Conservation (phyloP, 495 filamentous ascomycete genomes). For the Hypomontagnella submonticulosa region DNA sequence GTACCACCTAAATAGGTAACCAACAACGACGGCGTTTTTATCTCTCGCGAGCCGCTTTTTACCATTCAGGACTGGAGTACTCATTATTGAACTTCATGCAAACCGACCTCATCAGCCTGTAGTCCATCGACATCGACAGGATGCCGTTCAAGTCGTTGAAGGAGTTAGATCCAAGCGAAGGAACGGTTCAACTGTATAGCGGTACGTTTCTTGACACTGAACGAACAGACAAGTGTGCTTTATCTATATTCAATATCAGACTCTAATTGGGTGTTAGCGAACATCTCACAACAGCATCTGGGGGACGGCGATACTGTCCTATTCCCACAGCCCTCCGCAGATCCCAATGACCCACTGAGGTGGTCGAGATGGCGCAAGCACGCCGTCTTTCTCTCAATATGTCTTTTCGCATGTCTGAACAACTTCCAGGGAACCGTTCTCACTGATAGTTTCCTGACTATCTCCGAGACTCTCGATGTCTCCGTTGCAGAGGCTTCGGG, state of each 20-base stretch:
- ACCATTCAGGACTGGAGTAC: background rate
- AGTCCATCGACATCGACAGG: background rate
- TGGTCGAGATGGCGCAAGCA: constrained; percentile 25
- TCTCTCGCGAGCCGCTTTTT: constrained; percentile 1
- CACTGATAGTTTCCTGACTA: constrained; percentile 17
- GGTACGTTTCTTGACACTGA: background rate
- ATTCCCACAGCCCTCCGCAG: constrained; percentile 21
- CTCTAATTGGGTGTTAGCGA: background rate
- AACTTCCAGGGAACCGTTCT: constrained; percentile 23
- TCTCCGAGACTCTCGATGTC: constrained; percentile 10
- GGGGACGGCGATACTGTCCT: constrained; percentile 12
- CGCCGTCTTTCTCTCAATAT: constrained; percentile 16
- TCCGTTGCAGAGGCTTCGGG: constrained; percentile 14
- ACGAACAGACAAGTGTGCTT: too few relatives aligned
- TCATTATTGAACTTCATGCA: background rate
- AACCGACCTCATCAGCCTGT: background rate
- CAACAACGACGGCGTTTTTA: background rate
- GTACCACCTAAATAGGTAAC: background rate
- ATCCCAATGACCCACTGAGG: constrained; percentile 22
- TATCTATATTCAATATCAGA: too few relatives aligned
- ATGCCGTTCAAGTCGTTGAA: constrained; percentile 25
- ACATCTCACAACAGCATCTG: constrained; percentile 6
- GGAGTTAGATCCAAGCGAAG: constrained; percentile 20
- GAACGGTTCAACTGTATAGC: constrained; percentile 17
- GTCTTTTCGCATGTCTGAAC: constrained; percentile 20